A percentile compares a stretch with the other conserved stretches of the same genome.
These are phyloP conservation scores for Penicillium sclerotigenum DNA, from an alignment of 2,329 filamentous ascomycete genomes.

Conservation along the genomic window DNA sequence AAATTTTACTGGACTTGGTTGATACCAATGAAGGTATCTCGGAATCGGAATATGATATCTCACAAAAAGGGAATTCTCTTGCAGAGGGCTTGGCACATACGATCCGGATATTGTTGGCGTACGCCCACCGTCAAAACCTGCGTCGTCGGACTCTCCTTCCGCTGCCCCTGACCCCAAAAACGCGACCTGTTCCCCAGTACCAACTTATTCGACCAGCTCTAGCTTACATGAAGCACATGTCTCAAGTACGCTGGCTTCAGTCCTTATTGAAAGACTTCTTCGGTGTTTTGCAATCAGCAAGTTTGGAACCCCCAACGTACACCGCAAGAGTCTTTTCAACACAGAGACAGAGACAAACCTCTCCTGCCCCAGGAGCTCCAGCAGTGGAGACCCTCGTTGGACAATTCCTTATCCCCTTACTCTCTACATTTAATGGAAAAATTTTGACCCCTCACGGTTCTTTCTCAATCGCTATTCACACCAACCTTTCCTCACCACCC, in stretches of 20 bases:
- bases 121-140: slow-evolving; percentile 73
- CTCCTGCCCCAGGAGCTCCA: slow-evolving; percentile 13
- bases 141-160: slow-evolving; percentile 63
- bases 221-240: slow-evolving; percentile 51
- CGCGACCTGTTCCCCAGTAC: slow-evolving; percentile 51
- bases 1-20: slow-evolving; percentile 66
- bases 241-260: slow-evolving; percentile 35
- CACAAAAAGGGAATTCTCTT: slow-evolving; percentile 39
- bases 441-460: slow-evolving; percentile 36
- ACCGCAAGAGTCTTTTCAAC: slow-evolving; percentile 28
- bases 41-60: slow-evolving; percentile 25
- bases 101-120: slow-evolving; percentile 72
- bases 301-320: slow-evolving; percentile 29
- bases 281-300: slow-evolving; percentile 32
- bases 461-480: slow-evolving; percentile 40
- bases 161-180: slow-evolving; percentile 52
- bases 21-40: slow-evolving; percentile 48
- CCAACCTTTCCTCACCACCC: slow-evolving; percentile 31
- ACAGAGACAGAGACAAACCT: slow-evolving; percentile 9
- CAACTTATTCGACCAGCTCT: slow-evolving; percentile 60
- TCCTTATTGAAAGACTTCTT: slow-evolving; percentile 33
- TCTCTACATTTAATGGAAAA: slow-evolving; percentile 41
- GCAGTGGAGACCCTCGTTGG: slow-evolving; percentile 43
- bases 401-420: slow-evolving; percentile 42
- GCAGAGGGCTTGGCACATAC: slow-evolving; percentile 65